These are phyloP conservation scores for Monosporascus ibericus DNA, from an alignment of 2,329 filamentous ascomycete species.

Conservation along the genomic window DNA sequence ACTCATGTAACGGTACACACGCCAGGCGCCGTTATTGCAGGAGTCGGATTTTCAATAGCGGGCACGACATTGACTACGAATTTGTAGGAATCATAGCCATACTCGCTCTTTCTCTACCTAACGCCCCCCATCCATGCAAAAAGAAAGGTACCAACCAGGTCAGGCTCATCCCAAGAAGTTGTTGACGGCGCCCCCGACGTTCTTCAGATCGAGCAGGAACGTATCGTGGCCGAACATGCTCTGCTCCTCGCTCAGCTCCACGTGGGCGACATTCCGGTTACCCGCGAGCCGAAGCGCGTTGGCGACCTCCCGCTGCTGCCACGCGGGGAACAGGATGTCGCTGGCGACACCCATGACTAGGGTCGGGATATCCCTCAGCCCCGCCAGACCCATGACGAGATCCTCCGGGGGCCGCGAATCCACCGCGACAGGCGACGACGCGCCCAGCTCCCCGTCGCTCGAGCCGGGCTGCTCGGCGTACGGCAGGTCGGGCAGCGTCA, in stretches of 20 bases:
- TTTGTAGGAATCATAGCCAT: neutral
- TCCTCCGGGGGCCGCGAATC: slow-evolving; percentile 63
- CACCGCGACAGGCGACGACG: slow-evolving; percentile 24
- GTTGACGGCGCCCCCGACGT: slow-evolving; percentile 79
- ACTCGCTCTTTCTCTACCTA: no score
- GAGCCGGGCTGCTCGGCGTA: slow-evolving; percentile 74
- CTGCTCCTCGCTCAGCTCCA: slow-evolving; percentile 89
- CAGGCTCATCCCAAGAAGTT: slow-evolving; percentile 61
- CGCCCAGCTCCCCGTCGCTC: slow-evolving; percentile 27
- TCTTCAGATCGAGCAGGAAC: slow-evolving; percentile 85
- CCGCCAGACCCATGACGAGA: slow-evolving; percentile 66
- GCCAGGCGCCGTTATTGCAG: no score
- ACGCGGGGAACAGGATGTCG: slow-evolving; percentile 94
- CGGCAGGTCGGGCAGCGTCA: slow-evolving; percentile 75
- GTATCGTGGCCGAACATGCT: slow-evolving; percentile 96
- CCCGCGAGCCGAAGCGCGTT: slow-evolving; percentile 72
- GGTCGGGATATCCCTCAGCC: slow-evolving; percentile 69
- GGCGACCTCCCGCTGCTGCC: slow-evolving; percentile 94
- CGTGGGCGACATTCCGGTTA: slow-evolving; percentile 75
- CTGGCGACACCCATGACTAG: slow-evolving; percentile 91
- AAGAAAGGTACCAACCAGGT: no score
- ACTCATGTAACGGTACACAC: no score
- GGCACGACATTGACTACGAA: neutral
- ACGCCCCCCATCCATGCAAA: neutral
- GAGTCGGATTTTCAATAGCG: neutral